phyloP scores from a whole-genome alignment of 306 rosid genomes.

The Adenanthera pavonina region DNA sequence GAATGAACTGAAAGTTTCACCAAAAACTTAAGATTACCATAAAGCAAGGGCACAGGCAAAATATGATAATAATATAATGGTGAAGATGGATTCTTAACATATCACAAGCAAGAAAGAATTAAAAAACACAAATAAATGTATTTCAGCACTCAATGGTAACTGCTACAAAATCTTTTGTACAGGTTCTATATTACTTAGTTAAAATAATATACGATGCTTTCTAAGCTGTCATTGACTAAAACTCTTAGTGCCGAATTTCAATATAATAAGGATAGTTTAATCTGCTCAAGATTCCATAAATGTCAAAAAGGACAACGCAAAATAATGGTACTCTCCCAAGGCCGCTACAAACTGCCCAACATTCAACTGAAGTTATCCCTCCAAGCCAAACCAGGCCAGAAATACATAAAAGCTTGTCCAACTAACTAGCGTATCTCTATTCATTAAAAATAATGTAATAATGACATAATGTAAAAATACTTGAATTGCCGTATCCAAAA shows the following conservation, averaged over 20 bases:
- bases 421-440: not conserved
- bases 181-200: not conserved
- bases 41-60: not conserved
- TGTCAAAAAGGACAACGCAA: not conserved
- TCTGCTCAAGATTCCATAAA: slow-evolving; percentile 2
- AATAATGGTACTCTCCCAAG: slow-evolving; percentile 1
- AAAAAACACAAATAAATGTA: not conserved
- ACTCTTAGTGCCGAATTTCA: not conserved
- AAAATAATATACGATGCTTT: not conserved
- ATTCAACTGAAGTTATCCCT: slow-evolving; percentile 15
- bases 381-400: slow-evolving; percentile 8
- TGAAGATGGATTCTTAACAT: not conserved
- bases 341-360: slow-evolving; percentile 30
- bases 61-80: not conserved
- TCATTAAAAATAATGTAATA: not conserved
- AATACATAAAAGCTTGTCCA: not conserved
- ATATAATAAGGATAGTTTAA: not conserved
- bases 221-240: not conserved
- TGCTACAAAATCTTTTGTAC: not conserved
- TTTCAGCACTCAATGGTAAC: not conserved
- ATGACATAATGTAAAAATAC: too few relatives aligned
- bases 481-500: too few relatives aligned
- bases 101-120: not conserved
- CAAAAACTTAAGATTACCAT: not conserved
- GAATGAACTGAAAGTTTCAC: too few relatives aligned